A percentile compares a stretch with the other conserved stretches of the same genome.
Evolutionary conservation across 2,329 filamentous ascomycete genomes (phyloP).

Genomic region (Pseudocercospora vitis): DNA sequence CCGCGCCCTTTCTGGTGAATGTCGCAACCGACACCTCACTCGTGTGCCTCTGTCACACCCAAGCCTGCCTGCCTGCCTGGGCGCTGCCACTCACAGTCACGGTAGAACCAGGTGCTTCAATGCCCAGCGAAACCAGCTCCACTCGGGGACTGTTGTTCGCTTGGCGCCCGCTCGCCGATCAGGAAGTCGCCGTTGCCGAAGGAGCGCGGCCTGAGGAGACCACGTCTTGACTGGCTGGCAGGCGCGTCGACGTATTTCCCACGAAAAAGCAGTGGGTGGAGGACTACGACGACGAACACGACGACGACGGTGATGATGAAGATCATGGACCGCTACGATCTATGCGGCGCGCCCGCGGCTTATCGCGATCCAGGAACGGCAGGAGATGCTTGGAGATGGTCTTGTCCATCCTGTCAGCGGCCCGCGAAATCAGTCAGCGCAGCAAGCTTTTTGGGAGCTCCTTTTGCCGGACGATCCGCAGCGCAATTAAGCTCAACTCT

Average conservation of each 20-base stretch:
- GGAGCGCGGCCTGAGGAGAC: background rate
- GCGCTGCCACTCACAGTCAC: no score
- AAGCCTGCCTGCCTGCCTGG: constrained; percentile 14
- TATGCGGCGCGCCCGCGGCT: no score
- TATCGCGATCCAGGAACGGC: background rate
- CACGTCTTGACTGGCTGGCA: background rate
- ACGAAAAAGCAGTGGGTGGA: constrained; percentile 2
- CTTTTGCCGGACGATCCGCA: constrained; percentile 6
- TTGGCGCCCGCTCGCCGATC: background rate
- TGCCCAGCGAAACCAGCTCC: constrained; percentile 16
- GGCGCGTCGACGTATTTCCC: constrained; percentile 3
- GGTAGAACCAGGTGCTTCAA: background rate
- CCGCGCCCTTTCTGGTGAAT: constrained; percentile 24
- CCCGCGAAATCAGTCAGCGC: constrained; percentile 1
- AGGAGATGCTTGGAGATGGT: constrained; percentile 7
- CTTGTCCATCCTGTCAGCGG: constrained; percentile 6
- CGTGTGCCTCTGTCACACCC: constrained; percentile 16
- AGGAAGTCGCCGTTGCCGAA: background rate
- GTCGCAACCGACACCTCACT: constrained; percentile 9
- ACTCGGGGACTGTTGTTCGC: background rate
- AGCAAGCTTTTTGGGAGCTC: background rate
- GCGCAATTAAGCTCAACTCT: constrained; percentile 6
- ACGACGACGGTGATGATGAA: no score
- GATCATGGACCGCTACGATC: no score
- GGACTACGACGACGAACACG: no score